Conservation (phyloP, 1,139 yeast species). For the Pichia sp. region DNA sequence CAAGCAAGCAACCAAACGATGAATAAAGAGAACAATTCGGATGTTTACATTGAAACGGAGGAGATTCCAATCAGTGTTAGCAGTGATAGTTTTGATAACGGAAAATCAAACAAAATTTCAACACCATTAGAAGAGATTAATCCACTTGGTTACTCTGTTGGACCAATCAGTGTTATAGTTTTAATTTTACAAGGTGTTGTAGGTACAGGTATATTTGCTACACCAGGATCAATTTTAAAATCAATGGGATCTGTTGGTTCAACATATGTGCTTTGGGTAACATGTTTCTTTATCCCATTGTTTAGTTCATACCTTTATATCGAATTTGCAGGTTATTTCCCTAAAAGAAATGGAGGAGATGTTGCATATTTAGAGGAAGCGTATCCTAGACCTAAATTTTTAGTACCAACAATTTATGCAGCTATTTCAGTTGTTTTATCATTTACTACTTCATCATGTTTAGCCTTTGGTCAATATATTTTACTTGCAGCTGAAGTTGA, state of each 20-base stretch:
- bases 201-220: slow-evolving; percentile 42
- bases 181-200: slow-evolving; percentile 36
- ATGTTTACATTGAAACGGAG: no score
- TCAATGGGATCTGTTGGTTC: slow-evolving; percentile 39
- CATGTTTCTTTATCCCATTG: slow-evolving; percentile 34
- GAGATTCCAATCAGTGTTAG: no score
- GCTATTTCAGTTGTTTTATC: slow-evolving; percentile 36
- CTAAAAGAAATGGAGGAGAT: slow-evolving; percentile 34
- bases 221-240: slow-evolving; percentile 33
- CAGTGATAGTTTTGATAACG: no score
- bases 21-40: no score
- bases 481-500: slow-evolving; percentile 33
- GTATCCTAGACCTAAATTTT: slow-evolving; percentile 34
- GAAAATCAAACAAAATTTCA: no score
- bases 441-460: slow-evolving; percentile 36
- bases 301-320: slow-evolving; percentile 33
- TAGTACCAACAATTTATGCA: slow-evolving; percentile 38
- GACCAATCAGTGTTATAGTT: slow-evolving; percentile 28
- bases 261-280: slow-evolving; percentile 37
- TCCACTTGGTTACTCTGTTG: slow-evolving; percentile 36
- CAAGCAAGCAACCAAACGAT: no score
- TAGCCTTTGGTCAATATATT: slow-evolving; percentile 37
- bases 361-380: slow-evolving; percentile 40
- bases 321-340: slow-evolving; percentile 36
- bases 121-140: not conserved